phyloP scores from a whole-genome alignment of 2,329 filamentous ascomycete species.

The Claviceps sp. region DNA sequence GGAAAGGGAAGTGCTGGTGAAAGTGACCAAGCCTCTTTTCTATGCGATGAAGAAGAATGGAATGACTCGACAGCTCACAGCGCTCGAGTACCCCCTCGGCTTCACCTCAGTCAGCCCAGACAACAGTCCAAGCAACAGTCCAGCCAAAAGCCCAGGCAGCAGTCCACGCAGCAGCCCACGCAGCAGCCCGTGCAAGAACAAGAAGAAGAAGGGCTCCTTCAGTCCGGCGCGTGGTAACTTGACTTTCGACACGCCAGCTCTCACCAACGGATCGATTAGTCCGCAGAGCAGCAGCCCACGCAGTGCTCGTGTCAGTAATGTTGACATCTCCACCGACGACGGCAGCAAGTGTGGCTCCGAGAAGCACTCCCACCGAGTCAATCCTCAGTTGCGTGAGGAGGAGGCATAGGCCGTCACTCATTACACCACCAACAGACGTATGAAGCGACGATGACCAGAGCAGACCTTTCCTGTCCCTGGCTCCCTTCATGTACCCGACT shows the following conservation, averaged over 20 bases:
- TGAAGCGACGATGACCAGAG: background rate
- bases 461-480: background rate
- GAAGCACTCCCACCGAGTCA: slow-evolving; percentile 7
- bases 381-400: slow-evolving; percentile 14
- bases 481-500: background rate
- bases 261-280: slow-evolving; percentile 57
- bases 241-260: slow-evolving; percentile 47
- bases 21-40: slow-evolving; percentile 51
- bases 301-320: slow-evolving; percentile 46
- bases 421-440: background rate
- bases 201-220: slow-evolving; percentile 17
- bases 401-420: slow-evolving; percentile 14
- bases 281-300: slow-evolving; percentile 53
- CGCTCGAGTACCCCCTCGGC: slow-evolving; percentile 22
- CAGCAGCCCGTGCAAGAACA: background rate
- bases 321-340: slow-evolving; percentile 23
- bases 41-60: slow-evolving; percentile 48
- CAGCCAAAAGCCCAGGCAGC: background rate
- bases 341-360: slow-evolving; percentile 12
- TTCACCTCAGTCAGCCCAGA: slow-evolving; percentile 9
- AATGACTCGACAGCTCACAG: slow-evolving; percentile 44
- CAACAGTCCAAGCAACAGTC: background rate
- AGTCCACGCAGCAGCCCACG: background rate
- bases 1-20: slow-evolving; percentile 46
- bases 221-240: slow-evolving; percentile 36